phyloP scores from a whole-genome alignment of 106 monocot species.

The Acorus gramineus region DNA sequence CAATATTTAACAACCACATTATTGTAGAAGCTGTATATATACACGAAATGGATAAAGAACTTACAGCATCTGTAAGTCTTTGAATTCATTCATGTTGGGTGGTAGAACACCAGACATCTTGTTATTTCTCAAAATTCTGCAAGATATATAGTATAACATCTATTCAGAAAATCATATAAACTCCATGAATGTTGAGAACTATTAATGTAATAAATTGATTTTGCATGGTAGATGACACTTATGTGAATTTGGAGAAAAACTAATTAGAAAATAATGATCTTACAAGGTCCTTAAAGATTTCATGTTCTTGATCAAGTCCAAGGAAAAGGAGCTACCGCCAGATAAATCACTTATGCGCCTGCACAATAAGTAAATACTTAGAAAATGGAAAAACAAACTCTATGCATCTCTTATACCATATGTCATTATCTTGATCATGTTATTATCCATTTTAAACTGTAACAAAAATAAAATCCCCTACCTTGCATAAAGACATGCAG shows the following conservation, averaged over 20 bases:
- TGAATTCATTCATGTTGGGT: neutral
- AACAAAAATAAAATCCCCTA: too few species aligned
- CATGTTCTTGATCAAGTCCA: slow-evolving; percentile 2
- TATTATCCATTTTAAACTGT: too few species aligned
- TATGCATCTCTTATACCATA: too few species aligned
- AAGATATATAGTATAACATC: neutral
- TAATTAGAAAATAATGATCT: neutral
- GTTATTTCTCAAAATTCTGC: slow-evolving; percentile 8
- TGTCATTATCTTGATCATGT: too few species aligned
- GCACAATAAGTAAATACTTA: neutral
- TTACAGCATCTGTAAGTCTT: slow-evolving; percentile 3
- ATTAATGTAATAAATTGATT: neutral
- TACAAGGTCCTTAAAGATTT: slow-evolving; percentile 7
- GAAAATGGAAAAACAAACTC: too few species aligned
- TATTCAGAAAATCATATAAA: too few species aligned
- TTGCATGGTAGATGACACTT: too few species aligned
- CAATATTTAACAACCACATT: neutral
- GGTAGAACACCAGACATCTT: slow-evolving; percentile 5
- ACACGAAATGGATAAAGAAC: neutral
- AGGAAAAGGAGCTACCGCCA: neutral
- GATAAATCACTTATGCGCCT: slow-evolving; percentile 4
- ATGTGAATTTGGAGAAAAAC: too few species aligned
- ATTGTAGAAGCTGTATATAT: neutral
- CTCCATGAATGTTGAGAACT: neutral
- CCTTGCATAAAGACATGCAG: too few species aligned